Conservation (phyloP, 257 asterid genomes). For the Leptodermis oblonga region DNA sequence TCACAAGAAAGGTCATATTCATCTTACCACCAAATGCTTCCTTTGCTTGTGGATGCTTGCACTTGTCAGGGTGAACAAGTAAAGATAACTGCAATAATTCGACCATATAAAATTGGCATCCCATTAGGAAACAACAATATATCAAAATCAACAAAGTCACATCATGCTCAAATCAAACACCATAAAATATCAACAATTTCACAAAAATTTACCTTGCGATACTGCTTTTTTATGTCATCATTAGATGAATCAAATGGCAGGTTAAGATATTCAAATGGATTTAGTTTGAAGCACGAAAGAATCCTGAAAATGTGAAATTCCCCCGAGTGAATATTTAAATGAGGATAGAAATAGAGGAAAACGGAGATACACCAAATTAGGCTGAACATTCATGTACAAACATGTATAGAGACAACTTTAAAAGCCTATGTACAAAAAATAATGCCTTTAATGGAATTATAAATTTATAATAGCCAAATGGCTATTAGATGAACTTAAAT, state of each 20-base stretch:
- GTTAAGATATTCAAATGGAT: conserved; percentile 90
- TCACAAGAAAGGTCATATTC: conserved; percentile 1
- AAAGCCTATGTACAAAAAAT: neutral
- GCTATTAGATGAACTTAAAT: neutral
- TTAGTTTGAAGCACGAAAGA: conserved; percentile 94
- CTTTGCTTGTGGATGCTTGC: conserved; percentile 97
- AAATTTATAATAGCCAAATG: neutral
- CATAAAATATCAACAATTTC: conserved; percentile 7
- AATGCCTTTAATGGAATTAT: neutral
- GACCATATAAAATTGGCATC: conserved; percentile 19
- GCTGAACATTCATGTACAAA: neutral
- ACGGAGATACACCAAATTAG: neutral
- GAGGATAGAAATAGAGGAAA: neutral
- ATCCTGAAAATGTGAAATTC: conserved; percentile 52
- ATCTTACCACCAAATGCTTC: conserved; percentile 93
- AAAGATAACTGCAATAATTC: conserved; percentile 62
- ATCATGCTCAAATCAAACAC: conserved; percentile 1
- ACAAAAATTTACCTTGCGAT: conserved; percentile 70
- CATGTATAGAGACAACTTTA: neutral
- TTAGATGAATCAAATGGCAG: conserved; percentile 72
- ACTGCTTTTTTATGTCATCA: conserved; percentile 78
- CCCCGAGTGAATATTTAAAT: conserved; percentile 1
- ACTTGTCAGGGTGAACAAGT: conserved; percentile 98
- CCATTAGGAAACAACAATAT: conserved; percentile 1
- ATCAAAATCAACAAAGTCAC: neutral